These are phyloP conservation scores for Ceratonia siliqua DNA, from an alignment of 306 rosid genomes.

Conservation along the genomic window DNA sequence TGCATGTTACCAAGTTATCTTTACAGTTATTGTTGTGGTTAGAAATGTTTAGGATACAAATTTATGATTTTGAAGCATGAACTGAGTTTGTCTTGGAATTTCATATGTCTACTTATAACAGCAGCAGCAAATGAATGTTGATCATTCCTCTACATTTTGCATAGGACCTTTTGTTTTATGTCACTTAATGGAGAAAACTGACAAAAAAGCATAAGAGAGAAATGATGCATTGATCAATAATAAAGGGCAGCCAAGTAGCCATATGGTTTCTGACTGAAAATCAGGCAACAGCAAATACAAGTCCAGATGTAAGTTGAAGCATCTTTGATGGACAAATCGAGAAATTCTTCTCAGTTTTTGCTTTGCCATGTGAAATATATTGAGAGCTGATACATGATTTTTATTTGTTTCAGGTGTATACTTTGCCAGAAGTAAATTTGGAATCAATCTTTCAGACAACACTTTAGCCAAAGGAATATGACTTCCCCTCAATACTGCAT, in stretches of 20 bases:
- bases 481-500: not conserved
- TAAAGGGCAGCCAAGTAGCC: constrained; percentile 20
- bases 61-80: not conserved
- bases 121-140: not conserved
- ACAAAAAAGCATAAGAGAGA: constrained; percentile 18
- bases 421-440: not conserved
- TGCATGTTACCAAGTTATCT: not conserved
- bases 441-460: not conserved
- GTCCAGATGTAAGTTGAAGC: constrained; percentile 42
- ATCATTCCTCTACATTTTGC: constrained; percentile 5
- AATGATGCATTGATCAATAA: not conserved
- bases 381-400: not conserved
- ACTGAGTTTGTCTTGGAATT: not conserved
- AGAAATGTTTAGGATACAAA: not conserved
- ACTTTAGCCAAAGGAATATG: not conserved
- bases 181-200: constrained; percentile 39
- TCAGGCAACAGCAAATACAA: not conserved
- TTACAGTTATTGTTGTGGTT: not conserved
- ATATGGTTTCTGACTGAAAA: constrained; percentile 1
- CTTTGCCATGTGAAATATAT: not conserved
- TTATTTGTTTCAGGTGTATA: constrained; percentile 1
- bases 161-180: constrained; percentile 49
- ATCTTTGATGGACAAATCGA: not conserved
- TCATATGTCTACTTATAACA: not conserved
- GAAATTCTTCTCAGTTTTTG: not conserved